phyloP scores from a whole-genome alignment of 1,284 basidiomycete genomes.

The Golubevia pallescens region DNA sequence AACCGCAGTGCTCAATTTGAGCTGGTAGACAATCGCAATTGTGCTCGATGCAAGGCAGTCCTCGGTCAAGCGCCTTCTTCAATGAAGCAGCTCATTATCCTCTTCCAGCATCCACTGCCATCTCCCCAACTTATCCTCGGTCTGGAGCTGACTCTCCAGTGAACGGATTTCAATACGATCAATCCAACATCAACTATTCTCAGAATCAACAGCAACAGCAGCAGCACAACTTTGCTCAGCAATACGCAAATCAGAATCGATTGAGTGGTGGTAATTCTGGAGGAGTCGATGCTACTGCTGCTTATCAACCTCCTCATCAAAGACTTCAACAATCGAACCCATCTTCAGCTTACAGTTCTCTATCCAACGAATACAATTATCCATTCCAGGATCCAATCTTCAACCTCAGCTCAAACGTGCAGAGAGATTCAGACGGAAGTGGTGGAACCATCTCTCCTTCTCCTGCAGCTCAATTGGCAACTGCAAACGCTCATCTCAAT shows the following conservation, averaged over 20 bases:
- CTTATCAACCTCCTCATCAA: neutral
- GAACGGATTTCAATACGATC: neutral
- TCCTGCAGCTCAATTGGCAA: conserved; percentile 24
- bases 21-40: too few species aligned
- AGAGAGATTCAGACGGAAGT: neutral
- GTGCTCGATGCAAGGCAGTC: too few species aligned
- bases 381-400: neutral
- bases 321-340: neutral
- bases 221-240: neutral
- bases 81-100: too few species aligned
- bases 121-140: neutral
- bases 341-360: neutral
- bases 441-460: conserved; percentile 12
- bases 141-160: neutral
- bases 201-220: neutral
- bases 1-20: too few species aligned
- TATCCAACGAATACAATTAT: neutral
- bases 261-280: neutral
- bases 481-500: conserved; percentile 47
- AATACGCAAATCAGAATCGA: neutral
- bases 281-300: too few species aligned
- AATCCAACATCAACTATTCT: neutral
- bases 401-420: too few species aligned
- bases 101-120: too few species aligned
- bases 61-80: too few species aligned